Base-by-base conservation (phyloP, 2,329 filamentous ascomycete species). In the Penicillium capsulatum region DNA sequence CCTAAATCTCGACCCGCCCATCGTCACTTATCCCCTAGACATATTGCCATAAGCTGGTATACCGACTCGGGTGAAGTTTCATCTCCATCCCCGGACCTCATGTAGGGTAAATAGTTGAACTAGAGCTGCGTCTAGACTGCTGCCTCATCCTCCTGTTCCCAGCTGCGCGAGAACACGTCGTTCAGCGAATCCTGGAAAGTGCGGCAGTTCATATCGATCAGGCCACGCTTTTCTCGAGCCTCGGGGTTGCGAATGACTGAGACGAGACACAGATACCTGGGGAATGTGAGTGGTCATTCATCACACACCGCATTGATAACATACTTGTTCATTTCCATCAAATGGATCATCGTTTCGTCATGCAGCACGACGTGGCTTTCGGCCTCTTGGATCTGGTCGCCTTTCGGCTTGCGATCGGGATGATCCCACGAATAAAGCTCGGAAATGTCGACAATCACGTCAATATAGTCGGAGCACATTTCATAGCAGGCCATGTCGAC, bases 401-500 rank as follows among this genome's bases (percentile, higher is more conserved):
- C 68, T 34, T 64, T 63, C 3, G 63, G 54, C 35, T 64, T 64
- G 40, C 64, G 66, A 37, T 58, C 60, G 34, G 58, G 64, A 22
- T 76, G 67, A 48, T 77, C 73, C 76, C 76, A 97, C 31, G 90
- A 91, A 60, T 96, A 98, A 27, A 98, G 84, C 61, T 97, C 91
- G 17, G 88, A 92, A 38, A 97, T 85, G 63, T 98, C 92, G 42
- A 97, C 91, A 47, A 98, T 94, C 45, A 97, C 89, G 64, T 98
- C 92, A 54, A 98, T 96, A 63, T 95, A 97, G 63, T 98, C 92
- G 34, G 88, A 94, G 70, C 92, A 98, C 59, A 97, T 94, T 69
- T 97, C 92, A 65, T 98, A 98, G 62, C 86, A 91, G 29, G 86
- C 85, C 76, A 96, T 92, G 59, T 97, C 91, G 20, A 91, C 87